phyloP scores from a whole-genome alignment of 1,284 basidiomycete species.

The Thelephora terrestris region DNA sequence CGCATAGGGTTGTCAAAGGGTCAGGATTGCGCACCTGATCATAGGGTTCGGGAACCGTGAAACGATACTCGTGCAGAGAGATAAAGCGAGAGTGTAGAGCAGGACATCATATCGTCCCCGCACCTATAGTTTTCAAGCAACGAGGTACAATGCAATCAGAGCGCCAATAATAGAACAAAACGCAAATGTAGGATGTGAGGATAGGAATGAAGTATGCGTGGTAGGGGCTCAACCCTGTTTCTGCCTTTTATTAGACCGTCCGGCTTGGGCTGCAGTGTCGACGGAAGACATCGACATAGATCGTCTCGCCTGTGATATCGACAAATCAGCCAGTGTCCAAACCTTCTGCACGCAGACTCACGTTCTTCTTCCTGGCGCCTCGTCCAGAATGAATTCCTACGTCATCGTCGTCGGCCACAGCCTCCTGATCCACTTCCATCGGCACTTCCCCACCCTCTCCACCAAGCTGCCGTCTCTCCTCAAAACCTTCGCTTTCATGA shows the following conservation, averaged over 20 bases:
- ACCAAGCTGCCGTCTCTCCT: constrained; percentile 24
- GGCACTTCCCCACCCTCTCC: constrained; percentile 16
- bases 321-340: neutral
- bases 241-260: constrained; percentile 14
- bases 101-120: no score
- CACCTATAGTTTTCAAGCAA: no score
- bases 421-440: constrained; percentile 27
- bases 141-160: no score
- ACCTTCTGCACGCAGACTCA: constrained; percentile 28
- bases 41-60: no score
- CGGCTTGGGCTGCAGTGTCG: constrained; percentile 14
- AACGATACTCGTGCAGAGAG: no score
- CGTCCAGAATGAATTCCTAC: constrained; percentile 50
- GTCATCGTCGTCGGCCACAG: constrained; percentile 19
- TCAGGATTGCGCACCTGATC: no score
- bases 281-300: constrained; percentile 29
- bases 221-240: constrained; percentile 10
- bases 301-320: constrained; percentile 35
- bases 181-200: no score
- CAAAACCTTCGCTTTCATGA: constrained; percentile 49
- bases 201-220: no score
- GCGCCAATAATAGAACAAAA: no score
- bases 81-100: no score
- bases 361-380: constrained; percentile 39
- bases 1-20: no score